Conservation (phyloP, 228 moss, liverwort and hornwort species). For the Sphagnum fallax region DNA sequence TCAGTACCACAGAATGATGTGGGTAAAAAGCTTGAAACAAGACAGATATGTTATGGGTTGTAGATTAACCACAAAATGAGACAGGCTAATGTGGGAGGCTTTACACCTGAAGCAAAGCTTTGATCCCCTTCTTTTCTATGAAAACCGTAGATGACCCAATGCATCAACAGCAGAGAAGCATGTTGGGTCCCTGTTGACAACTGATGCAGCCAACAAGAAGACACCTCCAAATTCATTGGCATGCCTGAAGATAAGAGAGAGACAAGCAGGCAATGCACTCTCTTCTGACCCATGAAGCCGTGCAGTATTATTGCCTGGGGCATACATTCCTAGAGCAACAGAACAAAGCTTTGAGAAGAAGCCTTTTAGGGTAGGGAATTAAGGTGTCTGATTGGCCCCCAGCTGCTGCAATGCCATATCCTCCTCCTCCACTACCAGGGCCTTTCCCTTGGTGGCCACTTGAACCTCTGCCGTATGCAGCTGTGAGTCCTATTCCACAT, state of each 20-base stretch:
- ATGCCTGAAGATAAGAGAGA: conserved; percentile 84
- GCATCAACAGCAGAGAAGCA: conserved; percentile 85
- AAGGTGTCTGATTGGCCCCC: conserved; percentile 55
- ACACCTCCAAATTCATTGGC: conserved; percentile 94
- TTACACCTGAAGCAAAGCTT: conserved; percentile 79
- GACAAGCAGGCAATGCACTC: conserved; percentile 71
- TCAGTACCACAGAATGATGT: conserved; percentile 69
- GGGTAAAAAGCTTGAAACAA: conserved; percentile 92
- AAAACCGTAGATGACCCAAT: conserved; percentile 77
- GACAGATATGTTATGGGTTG: conserved; percentile 93
- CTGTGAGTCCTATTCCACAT: conserved; percentile 55
- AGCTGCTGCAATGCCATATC: conserved; percentile 35
- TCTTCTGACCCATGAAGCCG: conserved; percentile 82
- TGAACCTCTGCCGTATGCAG: conserved; percentile 48
- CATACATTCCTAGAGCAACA: conserved; percentile 87
- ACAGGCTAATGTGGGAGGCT: conserved; percentile 84
- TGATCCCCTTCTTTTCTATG: conserved; percentile 94
- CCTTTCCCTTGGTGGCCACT: conserved; percentile 61
- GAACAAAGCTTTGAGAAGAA: conserved; percentile 92
- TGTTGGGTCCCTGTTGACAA: conserved; percentile 95
- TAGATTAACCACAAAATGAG: conserved; percentile 89
- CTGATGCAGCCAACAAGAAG: conserved; percentile 91
- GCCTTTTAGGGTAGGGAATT: conserved; percentile 84
- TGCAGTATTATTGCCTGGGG: conserved; percentile 56
- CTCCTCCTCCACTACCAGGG: conserved; percentile 53